These are phyloP conservation scores for Erythrobasidium hasegawianum DNA, from an alignment of 1,284 basidiomycete genomes.

Conservation along the genomic window DNA sequence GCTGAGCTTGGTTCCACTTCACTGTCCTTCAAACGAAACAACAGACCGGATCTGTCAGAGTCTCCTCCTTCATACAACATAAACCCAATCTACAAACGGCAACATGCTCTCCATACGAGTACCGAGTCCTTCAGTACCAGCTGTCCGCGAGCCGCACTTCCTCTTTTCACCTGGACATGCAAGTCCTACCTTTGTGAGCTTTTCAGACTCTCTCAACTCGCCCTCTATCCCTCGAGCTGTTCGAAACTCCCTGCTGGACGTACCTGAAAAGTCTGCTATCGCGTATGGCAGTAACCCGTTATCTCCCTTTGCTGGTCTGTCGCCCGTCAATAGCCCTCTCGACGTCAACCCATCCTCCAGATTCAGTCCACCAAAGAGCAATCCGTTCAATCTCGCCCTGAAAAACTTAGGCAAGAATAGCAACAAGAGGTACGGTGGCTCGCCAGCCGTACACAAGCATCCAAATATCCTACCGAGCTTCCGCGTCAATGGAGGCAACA, in stretches of 20 bases:
- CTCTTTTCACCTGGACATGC: background rate
- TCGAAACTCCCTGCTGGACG: background rate
- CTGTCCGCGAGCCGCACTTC: background rate
- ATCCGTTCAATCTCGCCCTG: background rate
- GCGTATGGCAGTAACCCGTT: background rate
- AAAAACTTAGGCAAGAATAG: background rate
- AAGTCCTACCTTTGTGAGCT: background rate
- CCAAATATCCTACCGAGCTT: slow-evolving; percentile 5
- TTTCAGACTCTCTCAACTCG: background rate
- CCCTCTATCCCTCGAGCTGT: slow-evolving; percentile 2
- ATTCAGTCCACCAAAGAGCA: background rate
- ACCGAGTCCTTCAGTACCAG: background rate
- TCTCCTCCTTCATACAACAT: too few relatives aligned
- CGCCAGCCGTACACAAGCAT: slow-evolving; percentile 1
- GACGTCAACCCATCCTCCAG: background rate
- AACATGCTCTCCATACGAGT: background rate
- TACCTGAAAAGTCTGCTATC: background rate
- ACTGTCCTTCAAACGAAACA: too few relatives aligned
- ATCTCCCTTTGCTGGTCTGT: background rate
- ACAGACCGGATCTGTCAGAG: too few relatives aligned
- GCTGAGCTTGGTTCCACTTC: too few relatives aligned
- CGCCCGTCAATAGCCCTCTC: background rate
- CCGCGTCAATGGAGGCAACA: background rate
- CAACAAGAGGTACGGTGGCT: background rate
- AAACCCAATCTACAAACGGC: too few relatives aligned